Evolutionary conservation across 1,139 yeast species (phyloP).

Genomic region (Sugiyamaella xylanicola): DNA sequence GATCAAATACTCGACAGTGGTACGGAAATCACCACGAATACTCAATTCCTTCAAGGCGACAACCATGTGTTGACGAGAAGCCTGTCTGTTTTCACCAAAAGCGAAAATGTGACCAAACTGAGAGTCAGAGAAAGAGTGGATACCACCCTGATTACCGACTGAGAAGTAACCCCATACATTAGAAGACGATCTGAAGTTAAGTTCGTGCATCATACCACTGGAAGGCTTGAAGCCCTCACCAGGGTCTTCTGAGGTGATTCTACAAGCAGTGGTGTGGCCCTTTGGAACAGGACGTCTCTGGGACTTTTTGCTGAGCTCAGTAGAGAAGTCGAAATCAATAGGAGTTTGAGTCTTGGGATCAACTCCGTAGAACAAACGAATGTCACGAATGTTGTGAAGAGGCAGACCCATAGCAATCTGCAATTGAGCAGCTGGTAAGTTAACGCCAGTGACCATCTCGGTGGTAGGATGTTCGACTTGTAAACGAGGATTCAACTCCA

Average conservation of each 20-base stretch:
- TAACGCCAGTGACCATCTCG: slow-evolving; percentile 98
- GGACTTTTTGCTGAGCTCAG: slow-evolving; percentile 66
- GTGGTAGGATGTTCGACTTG: slow-evolving; percentile 99
- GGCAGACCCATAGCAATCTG: slow-evolving; percentile 99
- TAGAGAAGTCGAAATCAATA: slow-evolving; percentile 86
- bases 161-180: slow-evolving; percentile 99
- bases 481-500: slow-evolving; percentile 95
- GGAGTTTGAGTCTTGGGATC: slow-evolving; percentile 92
- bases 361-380: slow-evolving; percentile 88
- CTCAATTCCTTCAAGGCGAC: slow-evolving; percentile 95
- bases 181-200: slow-evolving; percentile 93
- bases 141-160: slow-evolving; percentile 94
- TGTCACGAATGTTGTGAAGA: slow-evolving; percentile 90
- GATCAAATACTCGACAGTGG: slow-evolving; percentile 95
- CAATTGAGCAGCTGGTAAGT: slow-evolving; percentile 95
- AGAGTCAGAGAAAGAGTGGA: slow-evolving; percentile 96
- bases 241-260: slow-evolving; percentile 98
- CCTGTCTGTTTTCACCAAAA: slow-evolving; percentile 97
- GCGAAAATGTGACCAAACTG: slow-evolving; percentile 99
- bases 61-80: slow-evolving; percentile 97
- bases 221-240: slow-evolving; percentile 99
- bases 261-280: slow-evolving; percentile 98
- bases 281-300: slow-evolving; percentile 94
- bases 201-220: slow-evolving; percentile 93
- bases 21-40: slow-evolving; percentile 96